Evolutionary conservation across 75 land plant genomes (phyloP), one percentile per base, ranked within the genome.

Genomic region (Selaginella moellendorffii): DNA sequence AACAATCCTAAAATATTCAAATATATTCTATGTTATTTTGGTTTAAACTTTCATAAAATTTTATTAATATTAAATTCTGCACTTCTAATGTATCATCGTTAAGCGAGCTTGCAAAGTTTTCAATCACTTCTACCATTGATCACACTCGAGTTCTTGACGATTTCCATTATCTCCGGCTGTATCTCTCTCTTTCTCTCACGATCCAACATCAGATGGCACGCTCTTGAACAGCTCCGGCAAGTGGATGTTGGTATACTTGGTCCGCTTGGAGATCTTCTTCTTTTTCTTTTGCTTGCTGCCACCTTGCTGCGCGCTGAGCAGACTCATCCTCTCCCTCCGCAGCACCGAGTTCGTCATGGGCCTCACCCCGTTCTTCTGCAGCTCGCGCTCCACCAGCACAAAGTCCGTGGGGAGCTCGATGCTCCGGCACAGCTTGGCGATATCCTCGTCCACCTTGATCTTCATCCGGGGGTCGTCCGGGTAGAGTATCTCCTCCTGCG

Each of bases 241-340:
- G 67, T 93, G 98, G n/a, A 79, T 80, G 76, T 93, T 93, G 9
- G 98, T 93, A n/a, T 85, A 80, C 70, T 83, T 93, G 30, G 90
- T 81, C 29, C 87, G 76, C 63, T 85, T 88, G 68, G 63, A 77
- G 67, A 78, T 70, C 62, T 80, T 84, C 20, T 77, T 68, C 68
- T 78, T 79, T 72, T 85, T 88, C 79, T 82, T 88, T 72, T 79
- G 80, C 29, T 77, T 66, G 65, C 80, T 83, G 31, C 77, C 72
- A n/a, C n/a, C n/a, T n/a, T 77, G 64, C 54, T 85, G 66, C 9
- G 82, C 54, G 24, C 81, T 82, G 24, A 78, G 83, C 0, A 85
- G 74, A 52, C 85, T 81, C 2, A 86, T 80, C 64, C 51, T 62
- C 17, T 84, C 87, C n/a, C 56, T 76, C 62, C 90, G 81, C 64